A percentile compares a stretch with the other conserved stretches of the same genome.
Conservation (phyloP, 371 early-diverging fungal genomes). For the Lichtheimia ornata region DNA sequence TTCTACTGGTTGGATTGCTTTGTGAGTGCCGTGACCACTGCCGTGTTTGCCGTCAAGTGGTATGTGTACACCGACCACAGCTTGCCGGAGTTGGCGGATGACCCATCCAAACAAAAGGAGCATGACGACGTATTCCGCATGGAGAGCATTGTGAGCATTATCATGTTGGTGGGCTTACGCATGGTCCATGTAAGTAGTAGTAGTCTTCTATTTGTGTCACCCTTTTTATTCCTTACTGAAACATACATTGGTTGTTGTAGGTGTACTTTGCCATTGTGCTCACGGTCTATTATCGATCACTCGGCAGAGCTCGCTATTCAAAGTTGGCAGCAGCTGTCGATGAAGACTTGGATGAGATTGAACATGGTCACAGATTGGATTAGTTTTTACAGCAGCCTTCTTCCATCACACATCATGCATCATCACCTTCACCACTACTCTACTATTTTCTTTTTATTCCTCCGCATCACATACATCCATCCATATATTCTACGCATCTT, state of each 20-base stretch:
- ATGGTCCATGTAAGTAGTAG: conserved; percentile 41
- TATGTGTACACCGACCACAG: conserved; percentile 51
- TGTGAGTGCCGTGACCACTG: conserved; percentile 31
- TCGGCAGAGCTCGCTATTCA: conserved; percentile 34
- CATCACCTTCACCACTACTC: too few species aligned
- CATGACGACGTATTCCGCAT: conserved; percentile 28
- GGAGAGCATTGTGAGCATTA: conserved; percentile 49
- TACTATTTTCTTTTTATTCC: too few species aligned
- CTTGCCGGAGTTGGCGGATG: conserved; percentile 35
- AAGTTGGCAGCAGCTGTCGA: conserved; percentile 23
- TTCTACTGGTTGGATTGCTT: conserved; percentile 50
- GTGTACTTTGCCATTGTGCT: conserved; percentile 45
- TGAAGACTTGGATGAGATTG: conserved; percentile 21
- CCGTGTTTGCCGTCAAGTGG: conserved; percentile 42
- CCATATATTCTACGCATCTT: too few species aligned
- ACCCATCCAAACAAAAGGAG: conserved; percentile 24
- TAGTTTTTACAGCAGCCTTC: too few species aligned
- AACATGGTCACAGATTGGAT: neutral
- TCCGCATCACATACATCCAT: too few species aligned
- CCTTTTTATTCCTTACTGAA: neutral
- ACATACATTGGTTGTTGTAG: conserved; percentile 17
- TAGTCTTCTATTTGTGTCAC: neutral
- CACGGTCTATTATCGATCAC: conserved; percentile 31
- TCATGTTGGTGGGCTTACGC: conserved; percentile 27
- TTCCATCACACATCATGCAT: too few species aligned